These are phyloP conservation scores for Manihot esculenta DNA, from an alignment of 441 rosid species.

Conservation along the genomic window DNA sequence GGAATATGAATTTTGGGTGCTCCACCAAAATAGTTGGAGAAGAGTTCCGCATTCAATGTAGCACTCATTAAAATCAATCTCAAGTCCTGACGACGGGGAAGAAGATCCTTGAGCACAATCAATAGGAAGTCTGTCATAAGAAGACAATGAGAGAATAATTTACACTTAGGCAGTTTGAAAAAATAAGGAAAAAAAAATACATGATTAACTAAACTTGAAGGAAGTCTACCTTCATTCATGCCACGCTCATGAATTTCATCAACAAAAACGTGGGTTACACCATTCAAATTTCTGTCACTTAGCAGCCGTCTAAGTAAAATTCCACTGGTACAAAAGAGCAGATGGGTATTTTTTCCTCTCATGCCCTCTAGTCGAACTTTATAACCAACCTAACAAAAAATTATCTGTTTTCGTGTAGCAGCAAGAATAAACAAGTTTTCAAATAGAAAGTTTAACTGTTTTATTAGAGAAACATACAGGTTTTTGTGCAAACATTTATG, in stretches of 20 bases:
- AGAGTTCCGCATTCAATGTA: conserved; percentile 93
- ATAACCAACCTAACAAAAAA: conserved; percentile 90
- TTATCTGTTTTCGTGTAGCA: conserved; percentile 48
- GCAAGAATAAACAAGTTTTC: conserved; percentile 45
- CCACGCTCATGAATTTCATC: conserved; percentile 99
- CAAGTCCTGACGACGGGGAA: conserved; percentile 91
- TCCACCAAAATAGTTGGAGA: conserved; percentile 81
- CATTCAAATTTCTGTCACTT: conserved; percentile 85
- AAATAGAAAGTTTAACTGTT: conserved; percentile 17
- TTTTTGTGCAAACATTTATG: conserved; percentile 11
- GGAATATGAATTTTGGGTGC: conserved; percentile 95
- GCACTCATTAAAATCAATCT: conserved; percentile 98
- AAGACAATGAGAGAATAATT: too few relatives aligned
- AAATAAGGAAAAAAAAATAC: too few relatives aligned
- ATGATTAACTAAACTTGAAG: conserved; percentile 13
- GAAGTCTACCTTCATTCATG: conserved; percentile 91
- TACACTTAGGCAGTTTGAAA: too few relatives aligned
- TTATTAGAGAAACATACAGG: conserved; percentile 3
- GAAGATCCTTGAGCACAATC: conserved; percentile 95
- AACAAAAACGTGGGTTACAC: conserved; percentile 95
- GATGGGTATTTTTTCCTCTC: conserved; percentile 92
- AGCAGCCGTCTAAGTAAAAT: conserved; percentile 85
- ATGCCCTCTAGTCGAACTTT: conserved; percentile 99
- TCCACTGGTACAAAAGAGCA: conserved; percentile 99
- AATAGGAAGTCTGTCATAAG: conserved; percentile 72